Conservation (phyloP, 345 rosid species). For the Ailanthus altissimus region DNA sequence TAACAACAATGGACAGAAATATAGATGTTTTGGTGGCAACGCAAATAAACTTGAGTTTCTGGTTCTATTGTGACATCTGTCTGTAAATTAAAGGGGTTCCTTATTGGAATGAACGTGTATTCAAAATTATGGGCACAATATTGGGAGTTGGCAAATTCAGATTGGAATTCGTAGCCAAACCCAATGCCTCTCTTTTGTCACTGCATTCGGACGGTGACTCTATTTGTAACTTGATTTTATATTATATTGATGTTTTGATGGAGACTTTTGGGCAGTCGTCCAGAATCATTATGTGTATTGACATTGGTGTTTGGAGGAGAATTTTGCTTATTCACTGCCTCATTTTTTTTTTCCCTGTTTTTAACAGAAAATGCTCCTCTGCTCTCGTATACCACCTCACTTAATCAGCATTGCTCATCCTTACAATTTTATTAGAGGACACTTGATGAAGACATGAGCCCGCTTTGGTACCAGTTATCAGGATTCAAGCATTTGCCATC, state of each 20-base stretch:
- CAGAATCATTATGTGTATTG: background rate
- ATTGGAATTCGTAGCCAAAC: background rate
- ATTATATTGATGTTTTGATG: background rate
- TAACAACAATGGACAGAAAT: background rate
- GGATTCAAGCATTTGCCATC: no score
- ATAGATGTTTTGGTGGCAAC: constrained; percentile 15
- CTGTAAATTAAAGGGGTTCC: background rate
- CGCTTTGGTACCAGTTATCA: no score
- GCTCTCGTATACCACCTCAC: no score
- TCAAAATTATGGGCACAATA: background rate
- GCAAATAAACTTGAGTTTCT: background rate
- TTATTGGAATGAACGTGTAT: background rate
- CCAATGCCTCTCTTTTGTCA: constrained; percentile 5
- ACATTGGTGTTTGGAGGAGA: background rate
- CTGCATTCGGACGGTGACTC: background rate
- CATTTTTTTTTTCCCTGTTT: no score
- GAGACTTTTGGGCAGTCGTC: background rate
- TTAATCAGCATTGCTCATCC: no score
- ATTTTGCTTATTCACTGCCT: no score
- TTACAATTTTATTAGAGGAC: no score
- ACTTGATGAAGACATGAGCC: no score
- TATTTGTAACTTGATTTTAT: background rate
- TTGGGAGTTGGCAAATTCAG: background rate
- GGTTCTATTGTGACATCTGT: background rate
- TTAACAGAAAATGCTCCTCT: no score